Conservation (phyloP, 352 stramenopile genomes). For the Phytophthora meadii region DNA sequence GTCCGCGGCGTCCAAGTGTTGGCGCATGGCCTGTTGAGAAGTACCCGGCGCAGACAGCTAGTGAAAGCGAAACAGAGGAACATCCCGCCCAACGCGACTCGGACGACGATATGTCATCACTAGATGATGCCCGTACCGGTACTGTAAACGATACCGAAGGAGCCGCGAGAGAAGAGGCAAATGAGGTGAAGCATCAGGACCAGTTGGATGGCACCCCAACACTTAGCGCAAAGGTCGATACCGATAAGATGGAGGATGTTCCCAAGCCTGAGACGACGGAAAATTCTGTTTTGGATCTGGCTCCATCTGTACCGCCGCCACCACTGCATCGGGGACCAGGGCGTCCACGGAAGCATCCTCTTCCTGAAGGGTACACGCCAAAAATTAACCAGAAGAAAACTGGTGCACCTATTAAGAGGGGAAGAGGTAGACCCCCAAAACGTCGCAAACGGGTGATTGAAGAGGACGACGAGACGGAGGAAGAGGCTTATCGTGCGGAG, state of each 20-base stretch:
- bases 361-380: constrained; percentile 3
- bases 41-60: constrained; percentile 12
- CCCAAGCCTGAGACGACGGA: constrained; percentile 4
- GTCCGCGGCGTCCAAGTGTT: constrained; percentile 13
- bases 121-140: background rate
- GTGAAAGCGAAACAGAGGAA: constrained; percentile 16
- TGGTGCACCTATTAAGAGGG: constrained; percentile 21
- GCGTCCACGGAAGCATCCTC: constrained; percentile 13
- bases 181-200: constrained; percentile 4
- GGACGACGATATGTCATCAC: constrained; percentile 5
- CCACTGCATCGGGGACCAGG: constrained; percentile 24
- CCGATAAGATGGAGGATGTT: constrained; percentile 5
- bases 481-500: constrained; percentile 25
- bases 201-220: background rate
- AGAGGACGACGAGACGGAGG: constrained; percentile 31
- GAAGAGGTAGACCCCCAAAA: constrained; percentile 29
- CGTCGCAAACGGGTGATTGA: constrained; percentile 15
- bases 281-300: constrained; percentile 4
- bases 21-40: constrained; percentile 4
- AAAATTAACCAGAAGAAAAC: constrained; percentile 21
- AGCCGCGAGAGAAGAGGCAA: constrained; percentile 4
- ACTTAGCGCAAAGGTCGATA: background rate
- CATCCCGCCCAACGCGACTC: constrained; percentile 7
- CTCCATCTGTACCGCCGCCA: background rate
- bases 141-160: constrained; percentile 5